Percentiles rank a stretch among this genome's conserved stretches.
Conservation (phyloP, 108 stramenopile genomes). For the Skeletonema tropicum region DNA sequence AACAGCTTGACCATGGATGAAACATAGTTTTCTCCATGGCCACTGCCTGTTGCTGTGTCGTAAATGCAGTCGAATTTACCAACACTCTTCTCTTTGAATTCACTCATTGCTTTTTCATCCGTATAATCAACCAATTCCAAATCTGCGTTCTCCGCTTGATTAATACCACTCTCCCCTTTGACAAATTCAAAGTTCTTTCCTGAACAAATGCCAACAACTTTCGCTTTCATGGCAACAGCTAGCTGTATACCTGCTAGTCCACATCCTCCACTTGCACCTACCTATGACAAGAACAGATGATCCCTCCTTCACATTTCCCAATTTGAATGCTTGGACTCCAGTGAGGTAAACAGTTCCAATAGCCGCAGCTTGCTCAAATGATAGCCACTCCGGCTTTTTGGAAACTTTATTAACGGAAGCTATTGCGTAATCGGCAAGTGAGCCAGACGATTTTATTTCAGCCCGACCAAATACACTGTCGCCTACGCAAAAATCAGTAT, state of each 20-base stretch:
- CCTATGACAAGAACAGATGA: slow-evolving; percentile 42
- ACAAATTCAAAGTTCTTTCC: slow-evolving; percentile 53
- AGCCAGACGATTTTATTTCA: slow-evolving; percentile 14
- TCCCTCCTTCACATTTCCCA: slow-evolving; percentile 33
- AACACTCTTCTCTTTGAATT: slow-evolving; percentile 32
- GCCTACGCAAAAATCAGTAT: slow-evolving; percentile 26
- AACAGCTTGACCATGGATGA: slow-evolving; percentile 20
- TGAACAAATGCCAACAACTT: slow-evolving; percentile 55
- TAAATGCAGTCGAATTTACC: slow-evolving; percentile 55
- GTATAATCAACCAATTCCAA: slow-evolving; percentile 47
- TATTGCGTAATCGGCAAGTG: slow-evolving; percentile 38
- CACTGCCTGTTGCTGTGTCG: slow-evolving; percentile 53
- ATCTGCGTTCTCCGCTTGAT: slow-evolving; percentile 6
- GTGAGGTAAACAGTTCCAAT: slow-evolving; percentile 40
- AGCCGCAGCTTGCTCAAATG: slow-evolving; percentile 42
- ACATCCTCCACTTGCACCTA: slow-evolving; percentile 61
- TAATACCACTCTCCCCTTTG: slow-evolving; percentile 7
- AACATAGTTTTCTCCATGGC: slow-evolving; percentile 51
- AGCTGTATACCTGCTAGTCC: slow-evolving; percentile 53
- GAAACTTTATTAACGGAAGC: slow-evolving; percentile 17
- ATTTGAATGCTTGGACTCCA: slow-evolving; percentile 28
- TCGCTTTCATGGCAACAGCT: slow-evolving; percentile 40
- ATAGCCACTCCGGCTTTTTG: slow-evolving; percentile 40
- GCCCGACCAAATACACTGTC: slow-evolving; percentile 46
- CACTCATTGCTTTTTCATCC: slow-evolving; percentile 23